Evolutionary conservation across 2,329 filamentous ascomycete species (phyloP).

Genomic region (Botryotinia convoluta): DNA sequence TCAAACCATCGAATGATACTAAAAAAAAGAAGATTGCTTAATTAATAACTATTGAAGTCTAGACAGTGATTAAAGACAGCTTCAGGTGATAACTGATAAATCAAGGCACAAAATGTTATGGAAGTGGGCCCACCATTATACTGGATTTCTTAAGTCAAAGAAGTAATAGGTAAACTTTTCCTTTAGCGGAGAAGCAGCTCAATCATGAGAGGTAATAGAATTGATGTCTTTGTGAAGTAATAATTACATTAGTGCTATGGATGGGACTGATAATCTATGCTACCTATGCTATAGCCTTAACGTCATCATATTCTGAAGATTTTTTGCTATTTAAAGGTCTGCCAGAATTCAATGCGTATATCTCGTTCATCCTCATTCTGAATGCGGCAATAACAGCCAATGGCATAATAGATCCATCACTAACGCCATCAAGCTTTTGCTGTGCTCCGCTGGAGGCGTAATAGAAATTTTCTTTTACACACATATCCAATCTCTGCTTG

Average conservation of each 20-base stretch:
- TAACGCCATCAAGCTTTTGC: background rate
- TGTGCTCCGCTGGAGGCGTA: background rate
- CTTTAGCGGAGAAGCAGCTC: background rate
- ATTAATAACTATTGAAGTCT: background rate
- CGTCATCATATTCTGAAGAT: background rate
- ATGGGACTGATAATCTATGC: background rate
- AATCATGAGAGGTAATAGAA: background rate
- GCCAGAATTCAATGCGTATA: background rate
- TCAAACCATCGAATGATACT: background rate
- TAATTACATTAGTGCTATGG: background rate
- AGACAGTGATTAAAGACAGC: background rate
- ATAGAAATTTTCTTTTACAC: background rate
- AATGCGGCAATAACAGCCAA: background rate
- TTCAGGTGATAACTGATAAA: background rate
- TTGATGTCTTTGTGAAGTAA: background rate
- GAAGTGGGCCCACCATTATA: background rate
- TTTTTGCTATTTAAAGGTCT: background rate
- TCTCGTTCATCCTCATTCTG: conserved; percentile 7
- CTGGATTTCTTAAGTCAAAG: background rate
- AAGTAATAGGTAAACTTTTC: background rate
- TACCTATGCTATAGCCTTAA: background rate
- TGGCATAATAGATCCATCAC: background rate
- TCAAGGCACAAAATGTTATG: too few species aligned
- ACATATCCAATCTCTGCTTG: conserved; percentile 19
- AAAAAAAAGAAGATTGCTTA: background rate